phyloP scores from a whole-genome alignment of 2,329 filamentous ascomycete species.

The Endoconidiophora polonica region DNA sequence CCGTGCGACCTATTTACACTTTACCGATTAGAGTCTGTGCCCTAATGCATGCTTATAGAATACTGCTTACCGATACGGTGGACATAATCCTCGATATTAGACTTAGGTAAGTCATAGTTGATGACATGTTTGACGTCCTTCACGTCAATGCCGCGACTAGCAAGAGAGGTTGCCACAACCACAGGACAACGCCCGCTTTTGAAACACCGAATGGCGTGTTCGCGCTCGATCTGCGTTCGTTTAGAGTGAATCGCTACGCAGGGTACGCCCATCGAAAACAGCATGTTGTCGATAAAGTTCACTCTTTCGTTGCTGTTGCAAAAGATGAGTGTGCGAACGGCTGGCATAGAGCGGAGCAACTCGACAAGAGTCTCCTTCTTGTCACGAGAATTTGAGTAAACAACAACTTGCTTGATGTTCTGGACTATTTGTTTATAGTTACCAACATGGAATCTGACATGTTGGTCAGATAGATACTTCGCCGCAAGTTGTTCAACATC shows the following conservation, averaged over 20 bases:
- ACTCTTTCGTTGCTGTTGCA: constrained; percentile 65
- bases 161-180: constrained; percentile 70
- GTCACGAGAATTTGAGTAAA: constrained; percentile 44
- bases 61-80: constrained; percentile 67
- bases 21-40: background rate
- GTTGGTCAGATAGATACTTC: constrained; percentile 54
- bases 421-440: constrained; percentile 66
- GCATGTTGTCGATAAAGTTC: constrained; percentile 72
- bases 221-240: constrained; percentile 77
- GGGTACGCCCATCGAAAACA: constrained; percentile 66
- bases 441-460: constrained; percentile 71
- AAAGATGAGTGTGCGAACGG: constrained; percentile 74
- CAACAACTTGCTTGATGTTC: constrained; percentile 67
- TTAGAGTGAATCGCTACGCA: constrained; percentile 78
- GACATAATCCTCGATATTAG: constrained; percentile 71
- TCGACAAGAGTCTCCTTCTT: constrained; percentile 61
- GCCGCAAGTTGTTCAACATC: constrained; percentile 58
- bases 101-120: constrained; percentile 74
- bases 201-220: constrained; percentile 81
- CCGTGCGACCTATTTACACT: constrained; percentile 55
- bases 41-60: background rate
- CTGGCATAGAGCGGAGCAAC: constrained; percentile 51
- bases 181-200: constrained; percentile 59
- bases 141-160: constrained; percentile 78
- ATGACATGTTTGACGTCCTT: constrained; percentile 78